Percentiles rank a stretch among this genome's conserved stretches.
Conservation (phyloP, 768 basidiomycete genomes). For the Amanita jacksonii region DNA sequence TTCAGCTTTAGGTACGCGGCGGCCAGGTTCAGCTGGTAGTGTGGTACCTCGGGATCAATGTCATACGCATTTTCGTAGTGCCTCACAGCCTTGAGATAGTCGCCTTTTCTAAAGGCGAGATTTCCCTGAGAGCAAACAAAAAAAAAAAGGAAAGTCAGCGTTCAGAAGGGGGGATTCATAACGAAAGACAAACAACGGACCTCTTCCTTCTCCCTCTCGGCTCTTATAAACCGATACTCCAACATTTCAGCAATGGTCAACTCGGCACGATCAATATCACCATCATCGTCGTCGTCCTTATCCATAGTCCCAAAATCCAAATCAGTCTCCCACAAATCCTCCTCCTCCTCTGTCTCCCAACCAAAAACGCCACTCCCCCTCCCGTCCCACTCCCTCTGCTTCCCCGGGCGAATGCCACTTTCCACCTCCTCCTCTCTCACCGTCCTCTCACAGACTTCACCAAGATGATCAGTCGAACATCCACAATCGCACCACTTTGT, state of each 20-base stretch:
- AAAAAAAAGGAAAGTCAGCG: conserved; percentile 5
- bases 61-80: conserved; percentile 51
- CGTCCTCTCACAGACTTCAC: conserved; percentile 67
- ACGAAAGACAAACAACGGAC: conserved; percentile 22
- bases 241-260: conserved; percentile 69
- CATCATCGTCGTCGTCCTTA: conserved; percentile 33
- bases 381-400: conserved; percentile 71
- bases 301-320: conserved; percentile 55
- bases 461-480: conserved; percentile 69
- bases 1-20: conserved; percentile 63
- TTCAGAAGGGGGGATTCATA: too few relatives aligned
- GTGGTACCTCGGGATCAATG: conserved; percentile 64
- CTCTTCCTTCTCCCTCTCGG: conserved; percentile 63
- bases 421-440: conserved; percentile 64
- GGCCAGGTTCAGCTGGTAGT: conserved; percentile 70
- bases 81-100: conserved; percentile 43
- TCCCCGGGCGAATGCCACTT: conserved; percentile 46
- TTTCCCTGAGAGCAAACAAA: conserved; percentile 41
- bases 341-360: conserved; percentile 70
- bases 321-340: conserved; percentile 68
- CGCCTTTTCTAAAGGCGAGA: conserved; percentile 52
- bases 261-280: conserved; percentile 26
- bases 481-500: conserved; percentile 78
- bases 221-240: conserved; percentile 63
- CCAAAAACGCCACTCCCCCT: conserved; percentile 62